phyloP scores from a whole-genome alignment of 495 filamentous ascomycete species.

The Tuber umbilicatum region DNA sequence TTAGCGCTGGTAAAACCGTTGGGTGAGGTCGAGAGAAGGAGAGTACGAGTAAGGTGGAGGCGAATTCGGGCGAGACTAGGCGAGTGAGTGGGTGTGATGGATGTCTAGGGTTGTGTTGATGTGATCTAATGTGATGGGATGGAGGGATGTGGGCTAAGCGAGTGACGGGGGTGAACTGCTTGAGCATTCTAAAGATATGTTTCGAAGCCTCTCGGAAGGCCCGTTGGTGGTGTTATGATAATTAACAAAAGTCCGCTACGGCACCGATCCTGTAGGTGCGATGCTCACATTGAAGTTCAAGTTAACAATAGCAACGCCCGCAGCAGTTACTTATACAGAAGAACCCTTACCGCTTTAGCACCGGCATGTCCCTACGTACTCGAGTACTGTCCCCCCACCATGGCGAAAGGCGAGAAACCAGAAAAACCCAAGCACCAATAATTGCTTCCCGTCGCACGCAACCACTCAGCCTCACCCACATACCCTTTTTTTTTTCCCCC shows the following conservation, averaged over 20 bases:
- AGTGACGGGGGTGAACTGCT: neutral
- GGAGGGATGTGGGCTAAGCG: neutral
- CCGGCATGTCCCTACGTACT: too few species aligned
- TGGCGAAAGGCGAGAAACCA: neutral
- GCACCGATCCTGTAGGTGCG: neutral
- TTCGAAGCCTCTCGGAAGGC: neutral
- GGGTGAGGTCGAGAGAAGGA: neutral
- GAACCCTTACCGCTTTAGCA: too few species aligned
- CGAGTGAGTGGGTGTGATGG: neutral
- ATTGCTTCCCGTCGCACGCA: neutral
- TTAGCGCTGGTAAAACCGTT: neutral
- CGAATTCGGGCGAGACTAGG: too few species aligned
- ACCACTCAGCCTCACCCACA: neutral
- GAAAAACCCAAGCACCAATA: neutral
- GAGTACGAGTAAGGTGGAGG: neutral
- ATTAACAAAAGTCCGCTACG: neutral
- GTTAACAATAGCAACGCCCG: neutral
- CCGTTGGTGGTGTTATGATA: neutral
- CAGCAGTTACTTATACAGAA: too few species aligned
- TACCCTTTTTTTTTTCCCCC: neutral
- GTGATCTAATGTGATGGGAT: neutral
- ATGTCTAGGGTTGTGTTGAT: neutral
- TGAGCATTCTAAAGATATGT: neutral
- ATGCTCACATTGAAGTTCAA: neutral
- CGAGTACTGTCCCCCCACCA: neutral